Conservation (phyloP, 1,284 basidiomycete genomes). For the Pseudozyma flocculosa region DNA sequence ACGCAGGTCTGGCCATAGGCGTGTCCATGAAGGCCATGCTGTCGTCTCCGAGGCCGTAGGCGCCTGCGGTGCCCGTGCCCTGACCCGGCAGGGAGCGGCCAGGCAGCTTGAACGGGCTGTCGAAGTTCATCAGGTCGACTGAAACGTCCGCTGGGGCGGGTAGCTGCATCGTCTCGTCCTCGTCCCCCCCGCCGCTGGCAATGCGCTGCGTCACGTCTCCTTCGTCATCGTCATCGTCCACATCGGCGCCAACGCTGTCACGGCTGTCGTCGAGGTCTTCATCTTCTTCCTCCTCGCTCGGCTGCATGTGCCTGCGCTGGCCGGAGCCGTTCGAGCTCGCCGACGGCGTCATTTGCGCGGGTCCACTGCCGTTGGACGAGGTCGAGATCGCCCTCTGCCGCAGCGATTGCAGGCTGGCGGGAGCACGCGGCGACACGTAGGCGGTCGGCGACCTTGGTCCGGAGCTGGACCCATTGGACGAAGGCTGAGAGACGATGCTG, state of each 20-base stretch:
- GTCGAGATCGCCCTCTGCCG: constrained; percentile 23
- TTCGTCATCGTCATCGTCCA: constrained; percentile 11
- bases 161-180: constrained; percentile 43
- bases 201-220: constrained; percentile 21
- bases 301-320: too few relatives aligned
- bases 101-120: constrained; percentile 27
- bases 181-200: constrained; percentile 1
- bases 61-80: not conserved
- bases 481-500: constrained; percentile 8
- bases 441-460: constrained; percentile 12
- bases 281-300: not conserved
- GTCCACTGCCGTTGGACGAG: constrained; percentile 7
- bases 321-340: not conserved
- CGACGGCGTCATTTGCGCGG: not conserved
- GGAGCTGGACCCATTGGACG: constrained; percentile 7
- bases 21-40: constrained; percentile 1
- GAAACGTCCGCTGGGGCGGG: constrained; percentile 31
- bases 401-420: not conserved
- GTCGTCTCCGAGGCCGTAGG: constrained; percentile 10
- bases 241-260: not conserved
- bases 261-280: not conserved
- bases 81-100: not conserved
- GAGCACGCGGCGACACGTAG: not conserved
- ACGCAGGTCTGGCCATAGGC: constrained; percentile 1
- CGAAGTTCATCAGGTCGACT: constrained; percentile 45